Evolutionary conservation across 202 grass and related monocot genomes (phyloP), one percentile per base, ranked within the genome.

Genomic region (Digitaria exilis): DNA sequence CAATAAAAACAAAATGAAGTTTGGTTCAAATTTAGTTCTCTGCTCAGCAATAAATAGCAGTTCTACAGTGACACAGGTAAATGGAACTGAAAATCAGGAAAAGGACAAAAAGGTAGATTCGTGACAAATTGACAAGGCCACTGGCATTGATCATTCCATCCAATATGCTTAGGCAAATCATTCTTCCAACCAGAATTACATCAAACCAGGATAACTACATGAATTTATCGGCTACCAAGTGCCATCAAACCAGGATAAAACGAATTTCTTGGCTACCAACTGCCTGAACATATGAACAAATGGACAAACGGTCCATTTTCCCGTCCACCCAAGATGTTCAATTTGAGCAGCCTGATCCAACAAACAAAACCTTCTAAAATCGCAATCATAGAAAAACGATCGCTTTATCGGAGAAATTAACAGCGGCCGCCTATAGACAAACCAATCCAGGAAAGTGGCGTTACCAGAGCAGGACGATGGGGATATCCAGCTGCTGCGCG

Each of bases 401-500:
- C 24, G 0, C 15, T 26, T 55, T 5, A 65, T 41, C 19, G 29
- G 29, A 57, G 24, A 2, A 67, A 55, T 29, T 30, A 35, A 64
- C 25, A 16, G 39, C 4, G 3, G 21, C 70, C 17, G 18, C 46
- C 4, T 11, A 14, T 67, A 52, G 9, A 52, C 21, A 73, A 31
- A 49, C 30, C 5, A 77, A 16, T 43, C 0, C 1, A 44, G 17
- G 65, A 29, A 69, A 46, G 74, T 44, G 24, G 57, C 8, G 52
- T 66, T 82, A 94, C 93, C 92, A 96, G 30, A 96, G 74, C 64
- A 96, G 70, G 66, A 98, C 79, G 76, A 96, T 70, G 78, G 91
- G 82, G 50, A 75, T 80, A 69, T 67, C 73, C 66, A 87, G 82
- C 85, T 85, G 91, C 85, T 96, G 88, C 44, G 91, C 92, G 52